Base-by-base conservation (phyloP, 78 protist species). In the Guillardia theta region DNA sequence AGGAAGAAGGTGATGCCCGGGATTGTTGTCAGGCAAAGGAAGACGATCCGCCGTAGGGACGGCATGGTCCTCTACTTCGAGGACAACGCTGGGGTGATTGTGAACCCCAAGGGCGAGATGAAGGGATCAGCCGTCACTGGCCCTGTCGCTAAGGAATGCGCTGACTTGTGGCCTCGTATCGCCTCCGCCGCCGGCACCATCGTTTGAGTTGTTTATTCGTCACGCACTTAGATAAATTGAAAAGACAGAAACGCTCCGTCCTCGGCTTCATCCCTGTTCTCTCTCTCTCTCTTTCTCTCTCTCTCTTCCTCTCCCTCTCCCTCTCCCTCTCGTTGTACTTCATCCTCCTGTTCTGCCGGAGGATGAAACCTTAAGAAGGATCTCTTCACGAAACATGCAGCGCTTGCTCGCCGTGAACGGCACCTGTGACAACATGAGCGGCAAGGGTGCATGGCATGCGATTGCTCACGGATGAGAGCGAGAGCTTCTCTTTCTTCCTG, bases 51-150 rank as follows among this genome's bases (percentile, higher is more conserved):
- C 76, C 93, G 99, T 27, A 96, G 93, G 96, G 99, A 99, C 88
- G 99, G 99, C 62, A 80, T 46, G 92, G 97, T 70, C 98, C 70
- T 99, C 94, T 98, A 98, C 97, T 98, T 99, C 64, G 99, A 99
- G 96, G 99, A 98, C 97, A 99, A 99, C 96, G 99, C 99, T 30
- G 99, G 99, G 92, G 99, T 99, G 53, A 98, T 99, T 76, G 99
- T 98, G 77, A 99, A 98, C 97, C 97, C 94, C 94, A 99, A 99
- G 98, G 99, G 99, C 46, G 99, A 98, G 95, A 97, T 98, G 97
- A 99, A 99, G 99, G 99, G 99, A 48, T 98, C 99, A 3, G 98
- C 98, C 94, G 96, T 99, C 96, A 95, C 98, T 6, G 99, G 99
- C 10, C 99, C 99, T 76, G 99, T 99, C 48, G 99, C 98, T 93